Evolutionary conservation across 345 rosid genomes (phyloP), one percentile per base, ranked within the genome.

Genomic region (Eucalyptus erythrocorys): DNA sequence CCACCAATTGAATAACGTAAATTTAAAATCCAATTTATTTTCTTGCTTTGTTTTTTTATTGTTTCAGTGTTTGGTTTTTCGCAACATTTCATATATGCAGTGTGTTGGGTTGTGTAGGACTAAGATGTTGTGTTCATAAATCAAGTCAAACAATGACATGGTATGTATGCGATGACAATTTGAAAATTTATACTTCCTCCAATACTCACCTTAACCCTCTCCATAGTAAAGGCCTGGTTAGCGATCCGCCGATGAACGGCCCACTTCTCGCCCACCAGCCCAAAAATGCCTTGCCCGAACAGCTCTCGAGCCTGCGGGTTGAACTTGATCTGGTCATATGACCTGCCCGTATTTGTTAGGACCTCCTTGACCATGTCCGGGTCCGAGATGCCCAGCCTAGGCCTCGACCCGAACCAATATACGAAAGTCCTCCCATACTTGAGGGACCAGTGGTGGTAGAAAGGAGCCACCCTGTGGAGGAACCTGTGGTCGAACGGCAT

Each of bases 331-430:
- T 90, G 93, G 50, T 88, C 93, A 49, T 91, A 94, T 32, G 92
- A 91, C 45, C 94, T 93, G 49, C 87, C 87, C 8, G 92, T 90
- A 40, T 90, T 92, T 90, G 91, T 68, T 17, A 95, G 88, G 48
- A 94, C 92, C 89, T 95, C 96, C 89, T 95, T 94, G 57, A 97
- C 92, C 90, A 94, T 88, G 15, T 85, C 93, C 85, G 92, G 95
- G 88, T 97, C 96, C 66, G 95, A 91, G 19, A 93, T 86, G 10
- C 94, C 96, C 88, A 97, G 89, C 88, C 96, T 94, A 19, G 98
- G 96, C 86, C 64, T 91, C 50, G 91, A 87, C 87, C 99, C 99
- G 79, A 96, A 96, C 98, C 99, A 95, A 91, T 90, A 96, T 11
- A 97, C 89, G 79, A 93, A 95, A 27, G 92, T 93, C 88, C 90